Evolutionary conservation across 225 moss, liverwort and hornwort species (phyloP).

Genomic region (Thuidium tamariscinum): DNA sequence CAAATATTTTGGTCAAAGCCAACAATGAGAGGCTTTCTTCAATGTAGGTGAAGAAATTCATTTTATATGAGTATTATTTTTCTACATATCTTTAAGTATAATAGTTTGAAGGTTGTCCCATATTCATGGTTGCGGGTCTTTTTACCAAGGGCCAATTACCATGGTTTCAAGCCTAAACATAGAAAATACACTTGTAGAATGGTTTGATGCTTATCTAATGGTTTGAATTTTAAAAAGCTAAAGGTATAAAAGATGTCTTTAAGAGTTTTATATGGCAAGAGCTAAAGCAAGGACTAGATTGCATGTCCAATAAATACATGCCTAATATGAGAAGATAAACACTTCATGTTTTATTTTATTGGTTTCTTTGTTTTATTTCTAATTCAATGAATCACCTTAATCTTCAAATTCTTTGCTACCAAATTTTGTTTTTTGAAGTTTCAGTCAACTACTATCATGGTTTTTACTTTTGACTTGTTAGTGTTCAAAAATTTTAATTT

Average conservation of each 20-base stretch:
- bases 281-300: fast-evolving
- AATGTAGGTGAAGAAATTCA: fast-evolving
- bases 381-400: background rate
- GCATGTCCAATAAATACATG: background rate
- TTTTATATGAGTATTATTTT: fast-evolving
- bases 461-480: background rate
- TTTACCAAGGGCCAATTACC: fast-evolving
- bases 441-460: fast-evolving
- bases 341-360: background rate
- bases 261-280: background rate
- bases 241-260: background rate
- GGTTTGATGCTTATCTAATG: background rate
- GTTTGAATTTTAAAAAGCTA: background rate
- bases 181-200: fast-evolving
- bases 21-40: no score
- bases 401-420: background rate
- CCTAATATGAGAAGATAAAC: background rate
- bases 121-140: no score
- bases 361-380: fast-evolving
- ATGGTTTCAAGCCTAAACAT: fast-evolving
- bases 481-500: background rate
- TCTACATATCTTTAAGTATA: fast-evolving
- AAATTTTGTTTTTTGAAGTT: background rate
- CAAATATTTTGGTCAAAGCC: no score
- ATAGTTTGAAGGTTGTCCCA: fast-evolving